Percentiles rank a stretch among this genome's conserved stretches.
These are phyloP conservation scores for Cryphonectria carpinicola DNA, from an alignment of 2,329 filamentous ascomycete species.

Conservation along the genomic window DNA sequence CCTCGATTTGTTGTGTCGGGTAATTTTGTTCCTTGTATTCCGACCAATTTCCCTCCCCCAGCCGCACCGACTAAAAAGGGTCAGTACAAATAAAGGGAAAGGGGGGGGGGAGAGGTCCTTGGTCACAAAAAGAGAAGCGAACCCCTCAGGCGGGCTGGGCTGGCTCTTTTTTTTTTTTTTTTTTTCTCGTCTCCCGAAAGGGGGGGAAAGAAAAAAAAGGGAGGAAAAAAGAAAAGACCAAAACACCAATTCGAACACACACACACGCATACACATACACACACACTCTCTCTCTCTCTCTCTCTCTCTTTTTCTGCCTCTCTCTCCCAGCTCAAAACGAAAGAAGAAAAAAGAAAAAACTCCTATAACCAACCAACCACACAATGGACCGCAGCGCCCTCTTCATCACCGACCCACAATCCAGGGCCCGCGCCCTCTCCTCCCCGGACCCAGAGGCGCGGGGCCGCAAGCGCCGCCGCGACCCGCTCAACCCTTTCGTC, in stretches of 20 bases:
- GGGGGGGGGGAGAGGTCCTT: not conserved
- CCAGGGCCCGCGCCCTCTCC: slow-evolving; percentile 32
- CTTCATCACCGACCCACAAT: slow-evolving; percentile 10
- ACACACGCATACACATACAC: too few species aligned
- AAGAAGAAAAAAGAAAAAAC: not conserved
- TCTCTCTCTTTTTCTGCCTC: too few species aligned
- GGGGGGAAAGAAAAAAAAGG: not conserved
- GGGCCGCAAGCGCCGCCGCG: slow-evolving; percentile 43
- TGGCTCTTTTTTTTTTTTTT: too few species aligned
- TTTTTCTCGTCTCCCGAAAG: not conserved
- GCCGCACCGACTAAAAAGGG: not conserved
- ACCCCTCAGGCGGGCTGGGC: not conserved
- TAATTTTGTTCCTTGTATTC: not conserved
- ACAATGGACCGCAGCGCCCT: slow-evolving; percentile 22
- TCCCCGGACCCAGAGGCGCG: slow-evolving; percentile 41
- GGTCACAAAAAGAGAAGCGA: not conserved
- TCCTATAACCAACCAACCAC: not conserved
- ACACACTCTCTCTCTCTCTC: too few species aligned
- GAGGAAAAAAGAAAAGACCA: not conserved
- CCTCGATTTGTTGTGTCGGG: slow-evolving; percentile 2
- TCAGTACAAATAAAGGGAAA: not conserved
- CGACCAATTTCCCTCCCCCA: not conserved
- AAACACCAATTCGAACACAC: too few species aligned
- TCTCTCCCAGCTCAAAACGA: too few species aligned
- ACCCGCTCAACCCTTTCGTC: slow-evolving; percentile 34